phyloP scores from a whole-genome alignment of 768 basidiomycete genomes.

The Boletus speciosus region DNA sequence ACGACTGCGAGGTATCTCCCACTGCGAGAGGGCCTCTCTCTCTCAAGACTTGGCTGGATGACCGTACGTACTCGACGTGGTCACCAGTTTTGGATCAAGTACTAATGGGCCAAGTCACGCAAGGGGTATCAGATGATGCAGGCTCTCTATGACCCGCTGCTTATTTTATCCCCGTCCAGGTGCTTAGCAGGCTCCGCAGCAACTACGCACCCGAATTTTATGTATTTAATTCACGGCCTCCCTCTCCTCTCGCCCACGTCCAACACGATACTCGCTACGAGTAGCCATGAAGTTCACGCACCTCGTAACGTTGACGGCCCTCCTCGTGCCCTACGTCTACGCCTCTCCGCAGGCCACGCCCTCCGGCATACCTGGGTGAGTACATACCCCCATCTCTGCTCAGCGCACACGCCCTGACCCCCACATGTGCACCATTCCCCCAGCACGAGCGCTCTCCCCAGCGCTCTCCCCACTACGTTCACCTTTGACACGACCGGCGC shows the following conservation, averaged over 20 bases:
- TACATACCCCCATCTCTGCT: neutral
- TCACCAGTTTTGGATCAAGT: too few species aligned
- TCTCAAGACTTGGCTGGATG: too few species aligned
- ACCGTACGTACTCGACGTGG: too few species aligned
- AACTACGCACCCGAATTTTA: neutral
- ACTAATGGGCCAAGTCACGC: too few species aligned
- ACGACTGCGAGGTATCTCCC: too few species aligned
- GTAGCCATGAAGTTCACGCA: constrained; percentile 13
- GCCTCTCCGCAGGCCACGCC: constrained; percentile 7
- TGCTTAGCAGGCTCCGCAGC: constrained; percentile 12
- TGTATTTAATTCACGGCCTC: neutral
- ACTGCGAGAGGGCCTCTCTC: too few species aligned
- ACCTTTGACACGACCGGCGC: constrained; percentile 24
- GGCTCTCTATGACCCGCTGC: neutral
- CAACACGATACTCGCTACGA: neutral
- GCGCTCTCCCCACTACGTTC: constrained; percentile 13
- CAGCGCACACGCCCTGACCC: constrained; percentile 13
- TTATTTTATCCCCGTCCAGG: constrained; percentile 5
- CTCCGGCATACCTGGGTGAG: constrained; percentile 23
- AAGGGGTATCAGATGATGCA: too few species aligned
- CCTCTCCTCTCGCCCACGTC: neutral
- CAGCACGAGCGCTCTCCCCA: constrained; percentile 25
- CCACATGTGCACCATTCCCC: too few species aligned
- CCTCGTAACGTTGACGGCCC: constrained; percentile 2
- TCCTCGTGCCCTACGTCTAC: constrained; percentile 7